Evolutionary conservation across 116 monocot species (phyloP), one percentile per base, ranked within the genome.

Genomic region (Iris pallida): DNA sequence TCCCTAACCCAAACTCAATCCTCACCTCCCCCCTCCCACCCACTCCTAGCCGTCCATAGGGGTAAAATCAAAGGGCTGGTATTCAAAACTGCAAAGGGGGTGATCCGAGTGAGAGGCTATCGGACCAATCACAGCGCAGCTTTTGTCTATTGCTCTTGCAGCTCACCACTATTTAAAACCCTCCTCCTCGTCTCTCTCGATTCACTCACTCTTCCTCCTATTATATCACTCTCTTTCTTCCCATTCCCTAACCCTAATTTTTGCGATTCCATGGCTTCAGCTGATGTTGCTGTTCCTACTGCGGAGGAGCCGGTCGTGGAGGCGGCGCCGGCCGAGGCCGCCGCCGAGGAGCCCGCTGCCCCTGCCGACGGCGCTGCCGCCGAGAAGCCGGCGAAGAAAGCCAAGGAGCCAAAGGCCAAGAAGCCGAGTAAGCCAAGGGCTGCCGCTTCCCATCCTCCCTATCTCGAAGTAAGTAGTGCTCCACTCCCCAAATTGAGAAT

Each of bases 391-490:
- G 47, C 66, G 9, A 80, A 51, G 55, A 54, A 64, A 47, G 13
- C 47, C 42, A 77, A 77, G 73, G 66, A 70, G 16, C 54, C 63
- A 62, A 78, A 76, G 67, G 42, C 64, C 42, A 17, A 43, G 3
- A 45, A 16, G 0, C 58, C 74, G 9, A 41, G 61, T 13, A 82
- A 82, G 63, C 71, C 75, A 0, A 44, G 75, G 0, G 3, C 54
- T 42, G 47, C 71, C n/a, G 8, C 75, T 0, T 43, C 75, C 12
- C 82, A 82, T 16, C 82, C 82, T 2, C 66, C 78, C 9, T 82
- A 82, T 56, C 14, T 66, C 20, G 78, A 74, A 61, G 82, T 78
- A 42, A 13, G 7, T 14, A 0, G 2, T n/a, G 10, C 5, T 16
- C n/a, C 8, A 0, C 20, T 6, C 0, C 0, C 17, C 0, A n/a